Conservation (phyloP, 371 early-diverging fungal genomes). For the Mucor racemosus region DNA sequence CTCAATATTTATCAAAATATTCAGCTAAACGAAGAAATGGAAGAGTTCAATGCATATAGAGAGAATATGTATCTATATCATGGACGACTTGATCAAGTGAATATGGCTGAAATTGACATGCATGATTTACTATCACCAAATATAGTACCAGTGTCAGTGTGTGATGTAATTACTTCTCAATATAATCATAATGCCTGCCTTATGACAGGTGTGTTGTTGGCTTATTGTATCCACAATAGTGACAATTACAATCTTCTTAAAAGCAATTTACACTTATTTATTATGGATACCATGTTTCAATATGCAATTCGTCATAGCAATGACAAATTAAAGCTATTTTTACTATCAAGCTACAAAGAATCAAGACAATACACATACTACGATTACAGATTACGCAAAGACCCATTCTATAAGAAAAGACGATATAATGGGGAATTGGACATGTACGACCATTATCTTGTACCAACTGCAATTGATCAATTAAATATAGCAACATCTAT, state of each 20-base stretch:
- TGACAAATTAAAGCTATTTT: not conserved
- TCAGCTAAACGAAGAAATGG: not conserved
- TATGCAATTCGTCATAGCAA: not conserved
- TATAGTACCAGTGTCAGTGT: not conserved
- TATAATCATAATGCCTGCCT: not conserved
- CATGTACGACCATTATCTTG: constrained; percentile 8
- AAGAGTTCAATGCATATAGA: constrained; percentile 8
- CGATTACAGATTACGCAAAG: constrained; percentile 1
- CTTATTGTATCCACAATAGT: constrained; percentile 9
- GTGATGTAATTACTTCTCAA: not conserved
- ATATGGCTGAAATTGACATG: constrained; percentile 1
- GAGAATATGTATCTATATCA: constrained; percentile 10
- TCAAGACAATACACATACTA: not conserved
- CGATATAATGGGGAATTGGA: not conserved
- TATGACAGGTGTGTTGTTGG: not conserved
- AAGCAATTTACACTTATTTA: not conserved
- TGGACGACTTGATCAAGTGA: not conserved
- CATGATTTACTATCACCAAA: constrained; percentile 9
- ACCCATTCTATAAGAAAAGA: not conserved
- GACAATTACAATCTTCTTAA: not conserved
- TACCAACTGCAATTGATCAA: not conserved
- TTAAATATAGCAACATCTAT: no score
- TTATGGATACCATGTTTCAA: constrained; percentile 8
- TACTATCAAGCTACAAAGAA: not conserved
- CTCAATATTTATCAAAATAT: not conserved